Base-by-base conservation (phyloP, 108 stramenopile species). In the Chaetoceros muelleri region DNA sequence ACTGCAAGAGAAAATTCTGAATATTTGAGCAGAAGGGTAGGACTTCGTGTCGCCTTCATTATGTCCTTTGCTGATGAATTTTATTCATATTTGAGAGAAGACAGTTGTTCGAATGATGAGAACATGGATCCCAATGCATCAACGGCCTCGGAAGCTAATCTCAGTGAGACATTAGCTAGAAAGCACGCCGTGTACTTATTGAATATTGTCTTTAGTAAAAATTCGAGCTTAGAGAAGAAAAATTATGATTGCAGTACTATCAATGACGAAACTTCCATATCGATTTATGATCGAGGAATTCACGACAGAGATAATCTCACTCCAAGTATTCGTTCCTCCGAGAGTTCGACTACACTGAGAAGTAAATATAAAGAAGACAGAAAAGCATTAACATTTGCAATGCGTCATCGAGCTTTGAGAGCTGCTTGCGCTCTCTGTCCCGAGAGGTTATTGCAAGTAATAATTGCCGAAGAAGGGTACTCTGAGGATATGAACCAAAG, bases 361-460 rank as follows among this genome's bases (percentile, higher is more conserved):
- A 40, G 13, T 40, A 5, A 40, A 13, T 40, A 10, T 40, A 16
- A 49, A 61, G 34, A 63, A 48, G 29, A 56, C 18, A 21, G 24
- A 44, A 71, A 69, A 29, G 69, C 78, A 3, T 51, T 80, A 23
- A 85, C 90, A 19, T 92, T 85, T 65, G 80, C 84, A 20, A 92
- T 92, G 90, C 70, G 90, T 20, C 74, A 92, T 64, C 80, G 90
- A 7, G 85, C 85, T 21, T 53, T 92, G 18, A 60, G 84, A 64
- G 75, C 80, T 25, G 90, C 82, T 46, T 74, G 82, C 1, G 73
- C 85, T 44, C 76, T 92, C 28, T 85, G 81, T 56, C 86, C 90
- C 13, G 84, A 84, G 46, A 76, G 85, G 51, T 70, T 80, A 8
- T 45, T 92, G 19, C 68, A 85, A 46, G 56, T 67, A 46, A 79